Evolutionary conservation across 805 yeast species (phyloP).

Genomic region (Metschnikowia henanensis): DNA sequence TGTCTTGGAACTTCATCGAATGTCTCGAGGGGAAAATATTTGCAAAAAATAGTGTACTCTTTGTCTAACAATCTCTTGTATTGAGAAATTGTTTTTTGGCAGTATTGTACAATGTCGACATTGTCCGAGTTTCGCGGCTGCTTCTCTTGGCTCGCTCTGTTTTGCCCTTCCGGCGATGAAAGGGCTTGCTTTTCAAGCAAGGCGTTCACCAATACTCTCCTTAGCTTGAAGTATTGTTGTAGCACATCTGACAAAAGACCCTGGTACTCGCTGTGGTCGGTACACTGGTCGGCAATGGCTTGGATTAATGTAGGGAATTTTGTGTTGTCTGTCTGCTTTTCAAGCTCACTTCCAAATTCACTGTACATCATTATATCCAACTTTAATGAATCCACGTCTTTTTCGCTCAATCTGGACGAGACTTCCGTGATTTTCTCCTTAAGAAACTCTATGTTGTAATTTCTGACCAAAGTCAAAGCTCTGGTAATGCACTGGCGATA

Average conservation of each 20-base stretch:
- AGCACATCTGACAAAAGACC: conserved; percentile 71
- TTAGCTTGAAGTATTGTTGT: conserved; percentile 57
- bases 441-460: conserved; percentile 54
- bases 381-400: conserved; percentile 10
- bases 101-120: conserved; percentile 46
- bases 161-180: conserved; percentile 5
- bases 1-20: conserved; percentile 14
- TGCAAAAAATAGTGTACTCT: conserved; percentile 59
- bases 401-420: conserved; percentile 5
- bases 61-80: conserved; percentile 58
- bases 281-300: conserved; percentile 17
- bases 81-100: conserved; percentile 61
- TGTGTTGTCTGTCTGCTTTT: conserved; percentile 16
- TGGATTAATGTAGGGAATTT: conserved; percentile 14
- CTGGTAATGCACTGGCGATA: conserved; percentile 84
- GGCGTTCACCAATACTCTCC: conserved; percentile 50
- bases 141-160: neutral
- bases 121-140: conserved; percentile 13
- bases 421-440: conserved; percentile 19
- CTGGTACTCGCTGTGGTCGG: conserved; percentile 50
- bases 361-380: conserved; percentile 20
- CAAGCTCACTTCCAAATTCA: conserved; percentile 17
- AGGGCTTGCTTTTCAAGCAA: conserved; percentile 37
- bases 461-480: conserved; percentile 71
- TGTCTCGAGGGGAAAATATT: conserved; percentile 41